Percentiles rank a stretch among this genome's conserved stretches.
Evolutionary conservation across 257 asterid genomes (phyloP).

Genomic region (Solanum piurae): DNA sequence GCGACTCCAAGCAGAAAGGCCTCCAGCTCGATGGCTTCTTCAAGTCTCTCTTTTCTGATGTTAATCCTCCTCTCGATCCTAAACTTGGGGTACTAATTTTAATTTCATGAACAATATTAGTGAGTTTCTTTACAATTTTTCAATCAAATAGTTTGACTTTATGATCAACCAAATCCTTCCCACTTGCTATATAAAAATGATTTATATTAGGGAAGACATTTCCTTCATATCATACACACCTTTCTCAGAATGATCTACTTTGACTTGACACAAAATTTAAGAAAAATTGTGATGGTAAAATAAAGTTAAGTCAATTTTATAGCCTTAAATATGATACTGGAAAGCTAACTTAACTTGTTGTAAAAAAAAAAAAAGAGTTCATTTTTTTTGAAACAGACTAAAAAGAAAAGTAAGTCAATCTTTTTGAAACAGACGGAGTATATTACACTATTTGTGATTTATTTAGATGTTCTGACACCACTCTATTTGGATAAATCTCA

Average conservation of each 20-base stretch:
- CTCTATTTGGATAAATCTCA: not conserved
- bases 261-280: too few relatives aligned
- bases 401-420: not conserved
- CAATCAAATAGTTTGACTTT: not conserved
- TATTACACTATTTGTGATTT: not conserved
- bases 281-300: too few relatives aligned
- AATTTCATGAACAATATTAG: not conserved
- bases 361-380: too few relatives aligned
- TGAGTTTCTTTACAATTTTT: not conserved
- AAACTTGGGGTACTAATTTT: constrained; percentile 36
- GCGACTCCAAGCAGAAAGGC: constrained; percentile 30
- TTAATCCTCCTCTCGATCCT: constrained; percentile 48
- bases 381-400: too few relatives aligned
- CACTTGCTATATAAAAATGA: not conserved
- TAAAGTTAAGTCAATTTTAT: not conserved
- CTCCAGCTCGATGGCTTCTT: constrained; percentile 40
- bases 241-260: not conserved
- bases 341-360: not conserved
- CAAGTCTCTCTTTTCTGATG: constrained; percentile 41
- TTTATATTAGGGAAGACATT: not conserved
- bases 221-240: not conserved
- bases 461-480: not conserved
- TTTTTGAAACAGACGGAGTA: not conserved
- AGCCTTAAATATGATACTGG: too few relatives aligned
- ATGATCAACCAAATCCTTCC: not conserved